Evolutionary conservation across 257 asterid genomes (phyloP).

Genomic region (Penstemon davidsonii): DNA sequence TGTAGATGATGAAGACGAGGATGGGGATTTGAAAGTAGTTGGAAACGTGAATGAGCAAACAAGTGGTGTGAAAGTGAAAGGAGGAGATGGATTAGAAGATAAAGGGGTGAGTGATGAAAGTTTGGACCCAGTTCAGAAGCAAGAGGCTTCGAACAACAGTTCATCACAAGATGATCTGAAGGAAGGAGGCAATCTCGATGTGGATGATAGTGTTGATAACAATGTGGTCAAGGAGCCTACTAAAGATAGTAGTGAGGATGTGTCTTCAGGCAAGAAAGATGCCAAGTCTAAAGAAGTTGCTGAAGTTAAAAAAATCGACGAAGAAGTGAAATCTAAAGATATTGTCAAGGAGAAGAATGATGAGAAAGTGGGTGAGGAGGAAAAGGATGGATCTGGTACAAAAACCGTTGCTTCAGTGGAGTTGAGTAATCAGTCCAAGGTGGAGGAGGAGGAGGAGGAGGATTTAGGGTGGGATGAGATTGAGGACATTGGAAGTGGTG

Average conservation of each 20-base stretch:
- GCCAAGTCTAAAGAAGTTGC: slow-evolving; percentile 24
- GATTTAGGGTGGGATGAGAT: slow-evolving; percentile 93
- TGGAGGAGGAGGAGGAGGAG: slow-evolving; percentile 51
- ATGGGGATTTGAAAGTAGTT: background rate
- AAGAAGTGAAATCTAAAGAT: slow-evolving; percentile 24
- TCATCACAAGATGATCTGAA: slow-evolving; percentile 16
- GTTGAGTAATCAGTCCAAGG: slow-evolving; percentile 37
- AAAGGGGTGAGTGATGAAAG: slow-evolving; percentile 26
- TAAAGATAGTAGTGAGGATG: slow-evolving; percentile 11
- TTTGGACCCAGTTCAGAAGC: slow-evolving; percentile 26
- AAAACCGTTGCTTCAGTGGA: slow-evolving; percentile 28
- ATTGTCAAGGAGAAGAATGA: slow-evolving; percentile 33
- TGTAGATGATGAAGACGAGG: slow-evolving; percentile 58
- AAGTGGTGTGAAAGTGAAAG: no score
- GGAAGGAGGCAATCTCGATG: slow-evolving; percentile 26
- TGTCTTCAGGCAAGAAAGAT: background rate
- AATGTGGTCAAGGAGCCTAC: slow-evolving; percentile 27
- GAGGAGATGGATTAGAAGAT: slow-evolving; percentile 11
- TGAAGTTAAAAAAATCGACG: slow-evolving; percentile 25
- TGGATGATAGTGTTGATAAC: slow-evolving; percentile 28
- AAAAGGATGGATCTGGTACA: slow-evolving; percentile 31
- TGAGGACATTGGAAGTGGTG: slow-evolving; percentile 66
- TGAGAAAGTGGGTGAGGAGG: slow-evolving; percentile 29
- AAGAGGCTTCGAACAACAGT: slow-evolving; percentile 5
- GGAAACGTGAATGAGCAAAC: background rate